Evolutionary conservation across 2,329 filamentous ascomycete species (phyloP).

Genomic region (Microdochium bolleyi): DNA sequence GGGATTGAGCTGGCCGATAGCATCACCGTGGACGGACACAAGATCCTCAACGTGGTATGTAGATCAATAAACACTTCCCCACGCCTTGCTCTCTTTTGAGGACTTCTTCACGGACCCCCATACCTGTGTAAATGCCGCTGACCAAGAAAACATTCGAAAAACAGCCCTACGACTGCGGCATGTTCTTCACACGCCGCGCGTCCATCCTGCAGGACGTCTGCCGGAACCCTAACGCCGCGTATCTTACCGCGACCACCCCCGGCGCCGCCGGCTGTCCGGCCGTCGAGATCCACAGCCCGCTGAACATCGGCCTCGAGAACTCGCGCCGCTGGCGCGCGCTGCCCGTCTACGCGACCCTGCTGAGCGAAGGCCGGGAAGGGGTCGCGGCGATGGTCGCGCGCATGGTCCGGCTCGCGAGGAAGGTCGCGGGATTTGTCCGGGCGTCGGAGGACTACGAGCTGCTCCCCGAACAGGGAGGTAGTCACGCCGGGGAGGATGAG

Average conservation of each 20-base stretch:
- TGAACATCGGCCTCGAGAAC: slow-evolving; percentile 86
- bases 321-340: slow-evolving; percentile 84
- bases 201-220: slow-evolving; percentile 57
- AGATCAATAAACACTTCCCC: background rate
- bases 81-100: background rate
- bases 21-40: slow-evolving; percentile 81
- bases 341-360: slow-evolving; percentile 76
- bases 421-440: slow-evolving; percentile 55
- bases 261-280: slow-evolving; percentile 14
- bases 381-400: slow-evolving; percentile 61
- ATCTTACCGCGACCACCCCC: slow-evolving; percentile 42
- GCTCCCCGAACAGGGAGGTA: slow-evolving; percentile 26
- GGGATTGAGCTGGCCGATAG: slow-evolving; percentile 80
- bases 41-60: slow-evolving; percentile 78
- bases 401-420: slow-evolving; percentile 65
- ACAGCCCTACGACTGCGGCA: slow-evolving; percentile 81
- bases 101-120: background rate
- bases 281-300: slow-evolving; percentile 60
- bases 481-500: slow-evolving; percentile 24
- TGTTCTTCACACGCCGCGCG: slow-evolving; percentile 70
- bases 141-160: no score
- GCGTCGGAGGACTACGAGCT: slow-evolving; percentile 57
- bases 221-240: slow-evolving; percentile 78
- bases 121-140: no score
- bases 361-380: slow-evolving; percentile 64